These are phyloP conservation scores for Eimeria zaria DNA, from an alignment of 169 alveolate genomes.

Conservation along the genomic window DNA sequence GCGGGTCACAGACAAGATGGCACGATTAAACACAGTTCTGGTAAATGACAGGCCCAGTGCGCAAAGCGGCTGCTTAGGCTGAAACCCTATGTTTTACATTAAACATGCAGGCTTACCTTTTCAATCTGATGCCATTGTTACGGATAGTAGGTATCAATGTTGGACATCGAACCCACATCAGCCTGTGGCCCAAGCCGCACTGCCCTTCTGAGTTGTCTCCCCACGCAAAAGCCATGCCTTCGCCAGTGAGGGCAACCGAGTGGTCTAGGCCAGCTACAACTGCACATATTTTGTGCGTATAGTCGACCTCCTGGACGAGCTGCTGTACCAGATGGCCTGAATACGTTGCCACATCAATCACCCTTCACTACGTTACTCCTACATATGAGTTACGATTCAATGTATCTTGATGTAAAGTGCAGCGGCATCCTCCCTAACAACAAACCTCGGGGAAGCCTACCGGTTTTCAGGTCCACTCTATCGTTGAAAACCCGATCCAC, in stretches of 20 bases:
- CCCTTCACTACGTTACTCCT: neutral
- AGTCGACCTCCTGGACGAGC: constrained; percentile 68
- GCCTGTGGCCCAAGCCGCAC: constrained; percentile 85
- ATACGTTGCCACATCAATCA: neutral
- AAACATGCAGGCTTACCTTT: constrained; percentile 41
- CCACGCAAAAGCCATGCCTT: constrained; percentile 84
- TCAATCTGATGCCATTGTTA: constrained; percentile 44
- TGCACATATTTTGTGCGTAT: constrained; percentile 74
- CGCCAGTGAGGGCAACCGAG: constrained; percentile 77
- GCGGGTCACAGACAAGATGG: neutral
- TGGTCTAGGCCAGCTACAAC: constrained; percentile 85
- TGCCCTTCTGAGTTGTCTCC: constrained; percentile 85
- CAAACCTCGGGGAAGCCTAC: neutral
- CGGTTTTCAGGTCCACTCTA: constrained; percentile 42
- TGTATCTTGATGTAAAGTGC: neutral
- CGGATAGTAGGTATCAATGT: constrained; percentile 55
- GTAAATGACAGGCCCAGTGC: neutral
- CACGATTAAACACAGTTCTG: too few species aligned
- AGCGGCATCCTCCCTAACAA: neutral
- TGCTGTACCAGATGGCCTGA: constrained; percentile 74
- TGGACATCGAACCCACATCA: constrained; percentile 34
- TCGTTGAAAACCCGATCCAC: constrained; percentile 50
- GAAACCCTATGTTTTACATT: too few species aligned
- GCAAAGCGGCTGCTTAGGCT: neutral
- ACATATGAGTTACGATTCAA: neutral